These are phyloP conservation scores for Lasiosphaeria ovina DNA, from an alignment of 495 filamentous ascomycete species.

Conservation along the genomic window DNA sequence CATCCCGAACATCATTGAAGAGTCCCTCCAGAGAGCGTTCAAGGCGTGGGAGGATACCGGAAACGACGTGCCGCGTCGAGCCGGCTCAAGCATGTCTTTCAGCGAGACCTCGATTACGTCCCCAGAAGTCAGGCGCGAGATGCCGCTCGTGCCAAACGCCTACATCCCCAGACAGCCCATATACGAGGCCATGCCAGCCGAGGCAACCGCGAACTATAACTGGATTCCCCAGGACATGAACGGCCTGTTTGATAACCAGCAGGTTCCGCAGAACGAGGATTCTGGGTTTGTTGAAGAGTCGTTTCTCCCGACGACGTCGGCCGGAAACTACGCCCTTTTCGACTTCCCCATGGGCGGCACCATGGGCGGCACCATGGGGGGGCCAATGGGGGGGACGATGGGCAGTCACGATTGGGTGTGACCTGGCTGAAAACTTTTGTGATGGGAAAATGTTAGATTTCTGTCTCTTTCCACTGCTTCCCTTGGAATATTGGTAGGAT, in stretches of 20 bases:
- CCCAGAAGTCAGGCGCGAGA: not conserved
- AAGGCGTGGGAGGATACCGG: constrained; percentile 20
- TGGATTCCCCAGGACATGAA: not conserved
- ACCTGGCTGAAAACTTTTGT: too few species aligned
- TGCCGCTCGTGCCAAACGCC: not conserved
- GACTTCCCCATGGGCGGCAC: too few species aligned
- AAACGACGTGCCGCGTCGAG: constrained; percentile 2
- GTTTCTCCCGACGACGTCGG: too few species aligned
- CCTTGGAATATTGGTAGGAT: too few species aligned
- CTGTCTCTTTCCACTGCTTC: too few species aligned
- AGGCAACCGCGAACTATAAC: not conserved
- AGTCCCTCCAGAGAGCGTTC: constrained; percentile 26
- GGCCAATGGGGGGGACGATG: too few species aligned
- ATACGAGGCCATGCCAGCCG: not conserved
- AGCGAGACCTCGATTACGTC: not conserved
- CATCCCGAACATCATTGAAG: constrained; percentile 26
- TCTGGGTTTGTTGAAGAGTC: too few species aligned
- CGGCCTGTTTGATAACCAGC: not conserved
- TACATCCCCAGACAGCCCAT: not conserved
- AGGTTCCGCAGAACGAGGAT: too few species aligned
- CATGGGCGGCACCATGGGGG: too few species aligned
- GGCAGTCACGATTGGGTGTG: too few species aligned
- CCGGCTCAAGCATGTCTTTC: not conserved
- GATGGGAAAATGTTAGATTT: too few species aligned
- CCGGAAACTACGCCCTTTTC: too few species aligned